phyloP scores from a whole-genome alignment of 352 stramenopile genomes.

The Phytophthora citrophthora region DNA sequence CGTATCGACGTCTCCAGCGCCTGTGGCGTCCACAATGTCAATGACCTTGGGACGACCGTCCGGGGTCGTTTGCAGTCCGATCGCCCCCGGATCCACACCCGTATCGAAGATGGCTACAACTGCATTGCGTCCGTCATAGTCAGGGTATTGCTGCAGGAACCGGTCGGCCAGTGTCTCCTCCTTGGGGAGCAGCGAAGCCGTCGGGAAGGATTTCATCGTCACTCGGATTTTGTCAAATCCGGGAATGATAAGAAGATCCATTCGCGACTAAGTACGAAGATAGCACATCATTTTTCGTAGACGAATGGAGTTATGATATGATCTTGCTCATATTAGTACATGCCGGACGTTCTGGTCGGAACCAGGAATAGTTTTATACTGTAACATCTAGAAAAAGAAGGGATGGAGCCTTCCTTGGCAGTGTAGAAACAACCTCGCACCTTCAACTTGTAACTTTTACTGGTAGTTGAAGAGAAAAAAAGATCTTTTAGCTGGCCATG shows the following conservation, averaged over 20 bases:
- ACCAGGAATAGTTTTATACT: neutral
- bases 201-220: conserved; percentile 67
- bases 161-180: conserved; percentile 88
- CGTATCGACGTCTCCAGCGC: conserved; percentile 93
- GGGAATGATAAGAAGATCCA: neutral
- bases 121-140: conserved; percentile 91
- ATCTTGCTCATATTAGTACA: too few relatives aligned
- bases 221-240: neutral
- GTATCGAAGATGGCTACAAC: conserved; percentile 97
- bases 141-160: conserved; percentile 83
- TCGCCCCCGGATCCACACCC: conserved; percentile 93
- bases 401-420: neutral
- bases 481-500: conserved; percentile 24
- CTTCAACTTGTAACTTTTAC: neutral
- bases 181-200: conserved; percentile 86
- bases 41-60: conserved; percentile 94
- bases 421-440: neutral
- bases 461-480: neutral
- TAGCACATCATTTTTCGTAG: neutral
- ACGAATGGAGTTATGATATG: neutral
- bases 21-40: conserved; percentile 96
- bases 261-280: neutral
- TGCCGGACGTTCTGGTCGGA: neutral
- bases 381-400: neutral
- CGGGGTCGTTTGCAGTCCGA: conserved; percentile 84